Conservation (phyloP, 345 rosid genomes). For the Arabis alpina region DNA sequence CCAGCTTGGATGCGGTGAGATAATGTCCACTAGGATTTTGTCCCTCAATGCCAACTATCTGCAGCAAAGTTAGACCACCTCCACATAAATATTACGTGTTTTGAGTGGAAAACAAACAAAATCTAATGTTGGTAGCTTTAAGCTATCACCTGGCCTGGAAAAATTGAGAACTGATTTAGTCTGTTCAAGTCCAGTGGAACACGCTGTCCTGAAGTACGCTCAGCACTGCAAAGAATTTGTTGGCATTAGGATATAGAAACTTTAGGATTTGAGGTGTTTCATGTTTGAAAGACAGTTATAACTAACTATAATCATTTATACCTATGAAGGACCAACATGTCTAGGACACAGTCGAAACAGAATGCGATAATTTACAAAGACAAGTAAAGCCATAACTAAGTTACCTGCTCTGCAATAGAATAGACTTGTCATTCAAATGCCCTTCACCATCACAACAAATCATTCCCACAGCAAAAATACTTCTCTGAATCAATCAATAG, state of each 20-base stretch:
- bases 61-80: slow-evolving; percentile 41
- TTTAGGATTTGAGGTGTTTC: background rate
- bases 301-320: background rate
- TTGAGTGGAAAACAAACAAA: slow-evolving; percentile 8
- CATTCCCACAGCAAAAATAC: slow-evolving; percentile 85
- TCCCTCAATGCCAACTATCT: slow-evolving; percentile 93
- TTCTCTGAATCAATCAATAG: slow-evolving; percentile 63
- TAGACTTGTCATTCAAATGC: slow-evolving; percentile 82
- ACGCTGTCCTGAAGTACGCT: slow-evolving; percentile 81
- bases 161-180: slow-evolving; percentile 71
- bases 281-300: background rate
- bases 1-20: slow-evolving; percentile 75
- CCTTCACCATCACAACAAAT: slow-evolving; percentile 97
- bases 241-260: slow-evolving; percentile 28
- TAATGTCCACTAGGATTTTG: slow-evolving; percentile 96
- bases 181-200: slow-evolving; percentile 80
- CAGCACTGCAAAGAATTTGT: slow-evolving; percentile 53
- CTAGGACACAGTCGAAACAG: slow-evolving; percentile 15
- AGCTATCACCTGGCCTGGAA: slow-evolving; percentile 89
- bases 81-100: slow-evolving; percentile 32
- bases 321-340: no score
- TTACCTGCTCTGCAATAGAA: slow-evolving; percentile 92
- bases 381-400: slow-evolving; percentile 3
- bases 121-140: slow-evolving; percentile 3
- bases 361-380: background rate